These are phyloP conservation scores for Cytospora leucostoma DNA, from an alignment of 2,329 filamentous ascomycete genomes.

Conservation along the genomic window DNA sequence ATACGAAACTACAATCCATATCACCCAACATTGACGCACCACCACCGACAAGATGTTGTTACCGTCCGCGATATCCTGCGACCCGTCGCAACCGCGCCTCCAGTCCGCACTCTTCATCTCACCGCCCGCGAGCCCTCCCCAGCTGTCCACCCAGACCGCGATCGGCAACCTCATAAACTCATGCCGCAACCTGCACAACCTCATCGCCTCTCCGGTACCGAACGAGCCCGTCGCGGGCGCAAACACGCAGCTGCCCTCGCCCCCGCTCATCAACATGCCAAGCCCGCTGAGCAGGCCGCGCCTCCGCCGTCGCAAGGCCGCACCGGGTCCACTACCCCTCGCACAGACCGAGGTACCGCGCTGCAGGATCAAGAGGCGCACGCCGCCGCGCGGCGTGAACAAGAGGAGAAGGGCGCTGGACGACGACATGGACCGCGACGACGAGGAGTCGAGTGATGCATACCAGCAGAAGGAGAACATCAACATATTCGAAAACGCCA, in stretches of 20 bases:
- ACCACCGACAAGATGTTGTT: slow-evolving; percentile 50
- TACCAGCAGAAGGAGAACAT: slow-evolving; percentile 30
- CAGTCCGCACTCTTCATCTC: slow-evolving; percentile 56
- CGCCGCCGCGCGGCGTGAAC: slow-evolving; percentile 49
- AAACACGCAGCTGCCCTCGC: slow-evolving; percentile 50
- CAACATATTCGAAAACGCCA: slow-evolving; percentile 26
- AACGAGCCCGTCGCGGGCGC: slow-evolving; percentile 41
- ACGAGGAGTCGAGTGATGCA: slow-evolving; percentile 35
- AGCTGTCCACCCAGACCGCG: slow-evolving; percentile 46
- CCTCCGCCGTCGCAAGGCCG: slow-evolving; percentile 49
- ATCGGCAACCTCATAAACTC: slow-evolving; percentile 59
- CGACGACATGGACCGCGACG: slow-evolving; percentile 48
- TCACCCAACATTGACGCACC: slow-evolving; percentile 3
- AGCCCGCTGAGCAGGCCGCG: slow-evolving; percentile 54
- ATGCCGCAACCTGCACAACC: slow-evolving; percentile 62
- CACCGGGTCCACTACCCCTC: slow-evolving; percentile 30
- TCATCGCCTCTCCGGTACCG: slow-evolving; percentile 49
- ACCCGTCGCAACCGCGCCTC: slow-evolving; percentile 53
- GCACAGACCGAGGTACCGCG: slow-evolving; percentile 34
- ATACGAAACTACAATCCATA: background rate
- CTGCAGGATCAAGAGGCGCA: slow-evolving; percentile 52
- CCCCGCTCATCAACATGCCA: slow-evolving; percentile 55
- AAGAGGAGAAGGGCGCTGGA: slow-evolving; percentile 54
- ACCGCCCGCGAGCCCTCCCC: slow-evolving; percentile 59
- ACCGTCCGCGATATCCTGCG: slow-evolving; percentile 60